phyloP scores from a whole-genome alignment of 495 filamentous ascomycete genomes.

The Aspergillus saccharolyticus region DNA sequence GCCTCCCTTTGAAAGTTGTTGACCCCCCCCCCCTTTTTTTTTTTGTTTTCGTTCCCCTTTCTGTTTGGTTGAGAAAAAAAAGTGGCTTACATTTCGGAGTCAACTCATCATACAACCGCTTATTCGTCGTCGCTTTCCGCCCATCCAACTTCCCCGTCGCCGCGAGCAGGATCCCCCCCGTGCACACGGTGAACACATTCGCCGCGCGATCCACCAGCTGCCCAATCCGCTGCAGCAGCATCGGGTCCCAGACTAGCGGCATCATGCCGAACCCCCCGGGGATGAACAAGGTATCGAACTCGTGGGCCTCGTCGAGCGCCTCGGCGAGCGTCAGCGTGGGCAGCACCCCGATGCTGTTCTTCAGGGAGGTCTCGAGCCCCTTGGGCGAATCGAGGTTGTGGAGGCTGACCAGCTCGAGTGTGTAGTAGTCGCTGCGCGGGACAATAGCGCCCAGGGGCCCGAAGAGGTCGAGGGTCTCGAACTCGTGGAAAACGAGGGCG shows the following conservation, averaged over 20 bases:
- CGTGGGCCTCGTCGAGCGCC: conserved; percentile 35
- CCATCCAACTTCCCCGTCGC: conserved; percentile 55
- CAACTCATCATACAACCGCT: conserved; percentile 20
- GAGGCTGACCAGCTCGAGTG: conserved; percentile 47
- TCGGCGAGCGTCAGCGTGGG: conserved; percentile 61
- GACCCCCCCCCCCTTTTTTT: no score
- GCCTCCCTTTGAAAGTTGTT: no score
- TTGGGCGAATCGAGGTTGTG: conserved; percentile 47
- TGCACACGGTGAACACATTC: conserved; percentile 62
- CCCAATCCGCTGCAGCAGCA: conserved; percentile 13
- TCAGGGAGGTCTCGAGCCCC: conserved; percentile 8
- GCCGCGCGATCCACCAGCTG: conserved; percentile 43
- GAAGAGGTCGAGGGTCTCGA: conserved; percentile 46
- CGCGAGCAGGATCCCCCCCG: conserved; percentile 49
- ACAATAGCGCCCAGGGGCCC: conserved; percentile 58
- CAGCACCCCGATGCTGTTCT: conserved; percentile 31
- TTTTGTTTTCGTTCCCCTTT: no score
- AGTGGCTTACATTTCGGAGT: no score
- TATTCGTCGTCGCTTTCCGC: conserved; percentile 50
- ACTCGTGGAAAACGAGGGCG: conserved; percentile 29
- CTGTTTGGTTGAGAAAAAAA: no score
- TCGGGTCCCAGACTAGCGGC: no score
- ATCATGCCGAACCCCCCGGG: conserved; percentile 59
- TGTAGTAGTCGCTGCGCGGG: conserved; percentile 29
- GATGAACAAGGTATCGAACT: conserved; percentile 59